Evolutionary conservation across 805 yeast genomes (phyloP), one percentile per base, ranked within the genome.

Genomic region (Saturnispora zaruensis): DNA sequence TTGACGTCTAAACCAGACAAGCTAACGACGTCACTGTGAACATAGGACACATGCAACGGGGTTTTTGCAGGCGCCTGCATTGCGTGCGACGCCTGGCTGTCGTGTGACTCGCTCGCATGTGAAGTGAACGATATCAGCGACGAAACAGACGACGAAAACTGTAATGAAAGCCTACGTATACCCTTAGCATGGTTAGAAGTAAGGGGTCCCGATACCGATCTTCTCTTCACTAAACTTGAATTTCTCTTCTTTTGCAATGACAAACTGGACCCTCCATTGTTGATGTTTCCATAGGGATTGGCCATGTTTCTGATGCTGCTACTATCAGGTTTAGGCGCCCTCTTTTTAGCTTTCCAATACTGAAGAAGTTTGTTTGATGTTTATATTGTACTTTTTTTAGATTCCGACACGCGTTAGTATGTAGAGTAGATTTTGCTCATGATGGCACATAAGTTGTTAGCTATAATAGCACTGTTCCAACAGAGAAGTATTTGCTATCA

Each of bases 401-500:
- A 36, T 16, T 18, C 23, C 13, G 20, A 13, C 25, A 36, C 40
- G 40, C 40, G 21, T 36, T 16, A 36, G 11, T 28, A 28, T 28
- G 32, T 28, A 28, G 13, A 28, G 14, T 28, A 28, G 13, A 28
- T 28, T 11, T 28, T 28, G 45, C 45, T 43, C 45, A 28, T 54
- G 11, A 18, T 36, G 21, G 8, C 13, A 37, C 32, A 8, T 21
- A 7, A n/a, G 21, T 7, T 4, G n/a, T 42, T n/a, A 14, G 5
- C 23, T n/a, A 34, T 25, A 16, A 16, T 26, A n/a, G 44, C 21
- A 13, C 59, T 58, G 2, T 50, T 0, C 89, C 90, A 2, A 79
- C 83, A 45, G 62, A 65, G 87, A 88, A 84, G 61, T 84, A 84
- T 50, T 69, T 66, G 26, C 62, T 62, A 6, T 58, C 70, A 54